Evolutionary conservation across 805 yeast genomes (phyloP).

Genomic region (Lipomyces sp.): DNA sequence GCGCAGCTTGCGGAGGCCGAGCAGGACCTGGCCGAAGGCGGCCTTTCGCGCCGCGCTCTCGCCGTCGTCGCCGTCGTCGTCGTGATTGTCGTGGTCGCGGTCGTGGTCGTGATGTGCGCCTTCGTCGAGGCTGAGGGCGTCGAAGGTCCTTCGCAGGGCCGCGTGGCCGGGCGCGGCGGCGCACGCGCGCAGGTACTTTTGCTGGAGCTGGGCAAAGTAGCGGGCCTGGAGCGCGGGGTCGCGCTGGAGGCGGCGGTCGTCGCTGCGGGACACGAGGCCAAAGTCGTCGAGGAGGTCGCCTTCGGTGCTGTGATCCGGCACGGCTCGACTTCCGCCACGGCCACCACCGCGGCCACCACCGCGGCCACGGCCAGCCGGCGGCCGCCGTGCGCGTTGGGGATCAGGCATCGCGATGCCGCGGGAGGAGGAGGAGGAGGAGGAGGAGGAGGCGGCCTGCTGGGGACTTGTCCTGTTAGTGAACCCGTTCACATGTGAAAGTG

Average conservation of each 20-base stretch:
- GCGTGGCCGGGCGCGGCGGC: conserved; percentile 17
- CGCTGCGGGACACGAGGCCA: conserved; percentile 28
- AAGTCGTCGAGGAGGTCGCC: conserved; percentile 12
- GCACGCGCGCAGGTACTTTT: conserved; percentile 14
- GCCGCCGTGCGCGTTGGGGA: no score
- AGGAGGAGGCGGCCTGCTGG: no score
- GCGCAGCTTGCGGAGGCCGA: conserved; percentile 43
- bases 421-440: no score
- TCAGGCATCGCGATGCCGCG: no score
- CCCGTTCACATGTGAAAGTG: no score
- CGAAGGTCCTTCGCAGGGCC: conserved; percentile 14
- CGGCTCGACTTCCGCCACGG: not conserved
- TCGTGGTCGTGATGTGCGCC: not conserved
- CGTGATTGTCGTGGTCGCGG: not conserved
- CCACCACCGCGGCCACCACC: not conserved
- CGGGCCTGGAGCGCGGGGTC: conserved; percentile 16
- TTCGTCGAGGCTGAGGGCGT: not conserved
- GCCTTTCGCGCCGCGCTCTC: conserved; percentile 6
- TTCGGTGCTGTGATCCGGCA: not conserved
- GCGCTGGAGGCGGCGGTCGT: conserved; percentile 17
- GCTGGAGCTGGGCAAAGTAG: conserved; percentile 22
- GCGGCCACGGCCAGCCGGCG: no score
- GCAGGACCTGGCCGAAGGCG: conserved; percentile 12
- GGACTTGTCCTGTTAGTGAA: no score
- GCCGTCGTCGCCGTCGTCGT: not conserved